phyloP scores from a whole-genome alignment of 2,329 filamentous ascomycete genomes.

The Helminthosporium solani region DNA sequence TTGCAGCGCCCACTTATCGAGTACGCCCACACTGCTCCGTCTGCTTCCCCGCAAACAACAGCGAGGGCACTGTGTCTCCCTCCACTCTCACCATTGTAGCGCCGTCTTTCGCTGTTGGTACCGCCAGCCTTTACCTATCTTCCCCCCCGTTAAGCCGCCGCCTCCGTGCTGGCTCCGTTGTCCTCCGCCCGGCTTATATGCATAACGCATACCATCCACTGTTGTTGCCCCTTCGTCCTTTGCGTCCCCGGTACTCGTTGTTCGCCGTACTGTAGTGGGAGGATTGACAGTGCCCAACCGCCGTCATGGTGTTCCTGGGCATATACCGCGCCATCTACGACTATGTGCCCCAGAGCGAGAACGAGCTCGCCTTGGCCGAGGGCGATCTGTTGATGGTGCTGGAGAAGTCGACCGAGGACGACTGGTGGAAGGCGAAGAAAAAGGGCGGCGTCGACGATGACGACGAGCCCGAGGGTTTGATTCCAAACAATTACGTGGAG shows the following conservation, averaged over 20 bases:
- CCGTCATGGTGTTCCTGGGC: constrained; percentile 82
- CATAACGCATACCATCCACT: constrained; percentile 24
- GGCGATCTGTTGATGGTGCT: constrained; percentile 87
- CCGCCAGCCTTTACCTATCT: neutral
- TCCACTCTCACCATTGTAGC: neutral
- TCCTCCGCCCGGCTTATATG: constrained; percentile 32
- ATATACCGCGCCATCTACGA: constrained; percentile 91
- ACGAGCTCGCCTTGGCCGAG: constrained; percentile 80
- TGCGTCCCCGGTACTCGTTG: constrained; percentile 17
- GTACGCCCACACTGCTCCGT: constrained; percentile 3
- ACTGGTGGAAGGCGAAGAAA: constrained; percentile 98
- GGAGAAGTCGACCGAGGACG: constrained; percentile 71
- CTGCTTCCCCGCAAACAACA: constrained; percentile 3
- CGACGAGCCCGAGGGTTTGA: constrained; percentile 84
- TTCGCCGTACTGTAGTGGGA: constrained; percentile 1
- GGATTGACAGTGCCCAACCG: constrained; percentile 17
- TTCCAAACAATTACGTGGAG: constrained; percentile 94
- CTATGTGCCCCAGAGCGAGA: constrained; percentile 82
- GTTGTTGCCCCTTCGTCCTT: no score
- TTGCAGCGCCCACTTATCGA: constrained; percentile 10
- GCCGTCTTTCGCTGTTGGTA: neutral
- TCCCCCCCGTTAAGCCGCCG: constrained; percentile 4
- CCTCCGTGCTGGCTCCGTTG: constrained; percentile 18
- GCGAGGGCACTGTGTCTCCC: no score
- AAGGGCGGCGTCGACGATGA: constrained; percentile 76